Percentiles rank a stretch among this genome's conserved stretches.
These are phyloP conservation scores for Collybia nuda DNA, from an alignment of 768 basidiomycete species.

Conservation along the genomic window DNA sequence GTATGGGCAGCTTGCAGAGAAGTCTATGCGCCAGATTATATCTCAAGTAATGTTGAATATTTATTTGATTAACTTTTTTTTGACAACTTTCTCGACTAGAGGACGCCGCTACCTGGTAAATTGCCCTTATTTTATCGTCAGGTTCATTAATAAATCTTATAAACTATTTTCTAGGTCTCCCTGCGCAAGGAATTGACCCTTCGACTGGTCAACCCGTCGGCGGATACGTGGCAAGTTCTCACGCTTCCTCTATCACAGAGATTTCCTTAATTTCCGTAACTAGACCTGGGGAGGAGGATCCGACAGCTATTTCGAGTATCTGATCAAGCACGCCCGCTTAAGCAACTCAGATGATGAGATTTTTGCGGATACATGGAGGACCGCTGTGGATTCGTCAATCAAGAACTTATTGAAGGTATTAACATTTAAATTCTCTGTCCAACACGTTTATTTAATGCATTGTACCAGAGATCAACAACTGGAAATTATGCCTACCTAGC, in stretches of 20 bases:
- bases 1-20: slow-evolving; percentile 52
- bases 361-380: slow-evolving; percentile 66
- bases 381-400: slow-evolving; percentile 54
- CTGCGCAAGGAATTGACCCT: slow-evolving; percentile 55
- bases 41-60: slow-evolving; percentile 10
- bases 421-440: neutral
- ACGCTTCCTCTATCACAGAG: neutral
- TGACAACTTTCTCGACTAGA: slow-evolving; percentile 15
- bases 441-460: neutral
- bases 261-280: neutral
- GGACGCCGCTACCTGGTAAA: slow-evolving; percentile 30
- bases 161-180: slow-evolving; percentile 44
- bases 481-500: slow-evolving; percentile 61
- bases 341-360: slow-evolving; percentile 65
- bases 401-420: slow-evolving; percentile 47
- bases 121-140: slow-evolving; percentile 16
- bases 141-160: slow-evolving; percentile 28
- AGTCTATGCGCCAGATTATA: slow-evolving; percentile 49
- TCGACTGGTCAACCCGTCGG: slow-evolving; percentile 41
- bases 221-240: slow-evolving; percentile 16
- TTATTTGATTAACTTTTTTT: neutral
- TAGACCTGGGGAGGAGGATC: slow-evolving; percentile 66
- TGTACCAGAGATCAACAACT: slow-evolving; percentile 52
- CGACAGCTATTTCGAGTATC: slow-evolving; percentile 76
- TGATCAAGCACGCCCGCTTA: slow-evolving; percentile 69